These are phyloP conservation scores for Ganoderma lingzhi DNA, from an alignment of 1,284 basidiomycete species.

Conservation along the genomic window DNA sequence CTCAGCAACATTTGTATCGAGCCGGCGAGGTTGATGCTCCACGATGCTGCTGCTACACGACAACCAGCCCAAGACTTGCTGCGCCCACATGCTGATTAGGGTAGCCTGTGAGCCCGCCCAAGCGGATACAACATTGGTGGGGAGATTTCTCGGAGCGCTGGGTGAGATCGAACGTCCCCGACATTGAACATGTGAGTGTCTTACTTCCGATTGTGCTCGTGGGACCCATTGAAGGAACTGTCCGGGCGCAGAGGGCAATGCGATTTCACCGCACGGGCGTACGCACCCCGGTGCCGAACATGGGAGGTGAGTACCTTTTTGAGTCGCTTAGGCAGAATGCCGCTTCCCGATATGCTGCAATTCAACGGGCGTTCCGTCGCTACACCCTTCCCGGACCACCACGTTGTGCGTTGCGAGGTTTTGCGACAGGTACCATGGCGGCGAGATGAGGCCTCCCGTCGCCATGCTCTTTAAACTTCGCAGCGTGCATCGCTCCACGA, in stretches of 20 bases:
- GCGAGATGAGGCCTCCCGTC: not conserved
- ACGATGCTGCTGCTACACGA: not conserved
- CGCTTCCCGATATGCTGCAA: not conserved
- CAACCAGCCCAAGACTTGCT: not conserved
- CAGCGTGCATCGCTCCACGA: not conserved
- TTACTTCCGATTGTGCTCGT: not conserved
- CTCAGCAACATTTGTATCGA: not conserved
- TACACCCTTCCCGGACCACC: not conserved
- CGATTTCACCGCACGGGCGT: not conserved
- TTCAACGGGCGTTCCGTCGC: slow-evolving; percentile 3
- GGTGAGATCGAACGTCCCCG: not conserved
- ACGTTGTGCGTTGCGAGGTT: not conserved
- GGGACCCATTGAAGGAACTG: not conserved
- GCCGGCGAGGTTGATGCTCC: not conserved
- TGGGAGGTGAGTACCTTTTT: slow-evolving; percentile 6
- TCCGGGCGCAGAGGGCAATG: not conserved
- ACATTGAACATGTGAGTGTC: not conserved
- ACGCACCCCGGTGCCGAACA: not conserved
- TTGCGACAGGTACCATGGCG: not conserved
- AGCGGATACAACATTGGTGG: not conserved
- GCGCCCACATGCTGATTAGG: not conserved
- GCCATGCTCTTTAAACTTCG: not conserved
- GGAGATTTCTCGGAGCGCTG: not conserved
- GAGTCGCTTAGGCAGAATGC: not conserved
- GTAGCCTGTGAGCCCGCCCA: not conserved